Conservation (phyloP, 208 protist species). For the Vickermania ingenoplastis region DNA sequence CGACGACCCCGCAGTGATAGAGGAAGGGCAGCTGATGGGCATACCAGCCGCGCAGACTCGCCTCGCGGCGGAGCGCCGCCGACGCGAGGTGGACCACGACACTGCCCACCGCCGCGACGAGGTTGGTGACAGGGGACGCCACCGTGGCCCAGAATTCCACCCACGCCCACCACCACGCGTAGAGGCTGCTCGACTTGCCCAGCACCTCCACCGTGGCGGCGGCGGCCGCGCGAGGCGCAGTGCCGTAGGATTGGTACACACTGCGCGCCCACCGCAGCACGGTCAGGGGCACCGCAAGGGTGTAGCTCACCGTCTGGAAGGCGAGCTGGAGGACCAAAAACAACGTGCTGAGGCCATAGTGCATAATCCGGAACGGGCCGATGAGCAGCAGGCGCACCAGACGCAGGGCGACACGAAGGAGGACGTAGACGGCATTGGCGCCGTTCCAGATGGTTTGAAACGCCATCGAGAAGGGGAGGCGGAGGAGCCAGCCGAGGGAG, state of each 20-base stretch:
- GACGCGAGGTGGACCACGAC: conserved; percentile 45
- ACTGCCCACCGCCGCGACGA: conserved; percentile 71
- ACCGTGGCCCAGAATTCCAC: conserved; percentile 75
- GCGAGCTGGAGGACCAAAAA: background rate
- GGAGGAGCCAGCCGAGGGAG: conserved; percentile 22
- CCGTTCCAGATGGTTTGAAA: conserved; percentile 34
- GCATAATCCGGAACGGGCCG: conserved; percentile 41
- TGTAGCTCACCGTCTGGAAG: background rate
- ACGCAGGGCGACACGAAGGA: conserved; percentile 25
- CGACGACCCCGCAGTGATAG: background rate
- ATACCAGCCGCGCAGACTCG: conserved; percentile 61
- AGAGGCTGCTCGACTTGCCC: conserved; percentile 24
- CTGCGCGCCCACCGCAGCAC: background rate
- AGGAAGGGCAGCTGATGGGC: conserved; percentile 8
- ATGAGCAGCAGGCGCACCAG: conserved; percentile 38
- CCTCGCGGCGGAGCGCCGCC: conserved; percentile 40
- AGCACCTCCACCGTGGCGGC: conserved; percentile 28
- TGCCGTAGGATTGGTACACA: background rate
- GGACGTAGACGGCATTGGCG: conserved; percentile 17
- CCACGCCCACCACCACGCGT: conserved; percentile 58
- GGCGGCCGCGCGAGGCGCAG: background rate
- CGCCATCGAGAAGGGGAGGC: conserved; percentile 32
- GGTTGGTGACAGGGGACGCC: conserved; percentile 66
- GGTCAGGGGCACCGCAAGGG: background rate
- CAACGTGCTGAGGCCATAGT: background rate